phyloP scores from a whole-genome alignment of 257 asterid genomes.

The Salvia splendens region DNA sequence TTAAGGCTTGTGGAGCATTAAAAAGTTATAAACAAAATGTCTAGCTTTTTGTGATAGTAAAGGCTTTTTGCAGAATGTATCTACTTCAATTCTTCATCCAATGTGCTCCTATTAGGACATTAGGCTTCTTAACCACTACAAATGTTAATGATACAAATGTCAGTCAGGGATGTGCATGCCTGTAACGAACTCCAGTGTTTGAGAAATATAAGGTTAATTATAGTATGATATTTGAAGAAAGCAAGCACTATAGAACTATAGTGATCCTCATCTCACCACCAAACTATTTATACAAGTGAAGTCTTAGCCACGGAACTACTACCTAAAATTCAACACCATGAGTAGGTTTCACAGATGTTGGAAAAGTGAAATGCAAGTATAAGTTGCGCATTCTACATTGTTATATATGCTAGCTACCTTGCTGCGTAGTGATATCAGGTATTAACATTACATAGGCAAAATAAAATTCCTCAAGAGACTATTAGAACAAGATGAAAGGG shows the following conservation, averaged over 20 bases:
- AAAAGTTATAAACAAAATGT: neutral
- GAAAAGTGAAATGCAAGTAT: conserved; percentile 10
- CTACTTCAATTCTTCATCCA: neutral
- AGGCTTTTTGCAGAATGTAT: neutral
- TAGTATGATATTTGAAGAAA: neutral
- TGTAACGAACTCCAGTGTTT: no score
- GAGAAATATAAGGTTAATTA: no score
- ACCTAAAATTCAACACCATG: neutral
- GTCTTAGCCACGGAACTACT: neutral
- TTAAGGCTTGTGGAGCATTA: neutral
- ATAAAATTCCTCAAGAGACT: neutral
- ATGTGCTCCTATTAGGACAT: neutral
- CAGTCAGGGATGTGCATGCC: no score
- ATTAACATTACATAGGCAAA: conserved; percentile 20
- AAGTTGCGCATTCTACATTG: conserved; percentile 6
- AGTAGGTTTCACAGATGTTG: conserved; percentile 2
- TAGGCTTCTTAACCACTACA: neutral
- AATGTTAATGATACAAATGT: no score
- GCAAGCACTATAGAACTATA: neutral
- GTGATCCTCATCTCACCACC: neutral
- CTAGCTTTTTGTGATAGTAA: neutral
- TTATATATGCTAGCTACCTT: conserved; percentile 10
- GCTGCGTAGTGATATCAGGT: conserved; percentile 4
- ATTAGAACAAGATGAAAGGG: conserved; percentile 17
- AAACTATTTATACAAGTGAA: neutral